phyloP scores from a whole-genome alignment of 2,329 filamentous ascomycete species.

The Chaetothyriales sp. region DNA sequence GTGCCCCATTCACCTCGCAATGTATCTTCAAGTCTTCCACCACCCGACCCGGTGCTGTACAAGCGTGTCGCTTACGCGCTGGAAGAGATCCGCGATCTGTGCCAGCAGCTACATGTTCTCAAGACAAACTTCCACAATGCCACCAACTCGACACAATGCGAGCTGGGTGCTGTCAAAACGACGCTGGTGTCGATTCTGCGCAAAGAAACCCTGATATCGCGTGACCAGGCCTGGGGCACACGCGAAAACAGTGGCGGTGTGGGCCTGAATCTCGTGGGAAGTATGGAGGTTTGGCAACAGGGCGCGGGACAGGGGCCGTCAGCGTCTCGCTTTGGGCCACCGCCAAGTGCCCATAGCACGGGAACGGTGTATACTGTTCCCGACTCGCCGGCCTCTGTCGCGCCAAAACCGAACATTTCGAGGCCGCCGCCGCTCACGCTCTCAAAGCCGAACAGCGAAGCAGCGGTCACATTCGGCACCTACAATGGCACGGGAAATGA shows the following conservation, averaged over 20 bases:
- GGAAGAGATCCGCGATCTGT: constrained; percentile 15
- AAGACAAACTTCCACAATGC: constrained; percentile 10
- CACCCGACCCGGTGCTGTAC: not conserved
- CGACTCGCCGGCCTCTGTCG: not conserved
- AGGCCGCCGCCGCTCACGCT: not conserved
- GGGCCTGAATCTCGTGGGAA: not conserved
- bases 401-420: not conserved
- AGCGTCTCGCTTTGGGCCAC: no score
- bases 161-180: constrained; percentile 12
- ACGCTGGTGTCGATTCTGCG: constrained; percentile 13
- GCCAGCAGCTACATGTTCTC: constrained; percentile 10
- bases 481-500: not conserved
- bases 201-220: constrained; percentile 7
- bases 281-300: not conserved
- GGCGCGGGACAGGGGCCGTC: no score
- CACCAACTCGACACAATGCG: constrained; percentile 8
- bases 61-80: constrained; percentile 14
- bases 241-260: not conserved
- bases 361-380: not conserved
- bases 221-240: no score
- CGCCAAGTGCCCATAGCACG: no score
- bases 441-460: not conserved
- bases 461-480: not conserved
- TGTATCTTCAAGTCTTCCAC: not conserved
- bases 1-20: not conserved